phyloP scores from a whole-genome alignment of 345 rosid genomes.

The Salix koriyanagi region DNA sequence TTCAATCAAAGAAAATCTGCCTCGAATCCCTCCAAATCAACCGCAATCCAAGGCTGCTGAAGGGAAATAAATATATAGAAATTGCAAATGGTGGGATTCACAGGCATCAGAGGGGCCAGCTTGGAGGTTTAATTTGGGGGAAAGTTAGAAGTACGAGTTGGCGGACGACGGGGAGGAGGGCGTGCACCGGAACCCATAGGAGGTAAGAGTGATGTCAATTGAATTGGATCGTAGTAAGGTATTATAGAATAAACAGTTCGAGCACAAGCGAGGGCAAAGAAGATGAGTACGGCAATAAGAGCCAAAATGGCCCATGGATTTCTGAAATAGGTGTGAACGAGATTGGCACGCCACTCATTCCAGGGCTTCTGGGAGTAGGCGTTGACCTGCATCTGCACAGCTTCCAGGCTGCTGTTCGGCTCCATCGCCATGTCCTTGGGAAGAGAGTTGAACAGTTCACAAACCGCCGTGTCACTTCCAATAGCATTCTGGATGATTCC shows the following conservation, averaged over 20 bases:
- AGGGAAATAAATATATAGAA: background rate
- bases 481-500: conserved; percentile 45
- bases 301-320: conserved; percentile 49
- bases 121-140: background rate
- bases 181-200: background rate
- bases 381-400: conserved; percentile 31
- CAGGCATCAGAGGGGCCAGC: fast-evolving
- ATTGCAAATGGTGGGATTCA: background rate
- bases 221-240: conserved; percentile 16
- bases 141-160: no score
- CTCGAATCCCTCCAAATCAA: no score
- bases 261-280: conserved; percentile 39
- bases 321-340: conserved; percentile 41
- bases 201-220: background rate
- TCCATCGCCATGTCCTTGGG: conserved; percentile 38
- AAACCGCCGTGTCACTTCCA: conserved; percentile 48
- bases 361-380: conserved; percentile 31
- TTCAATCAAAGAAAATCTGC: background rate
- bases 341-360: conserved; percentile 46
- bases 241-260: conserved; percentile 28
- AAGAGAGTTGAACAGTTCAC: conserved; percentile 42
- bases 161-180: background rate
- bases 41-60: background rate
- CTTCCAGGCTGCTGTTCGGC: conserved; percentile 21
- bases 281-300: conserved; percentile 36